phyloP scores from a whole-genome alignment of 768 basidiomycete genomes.

The Rhizopogon vesiculosus region DNA sequence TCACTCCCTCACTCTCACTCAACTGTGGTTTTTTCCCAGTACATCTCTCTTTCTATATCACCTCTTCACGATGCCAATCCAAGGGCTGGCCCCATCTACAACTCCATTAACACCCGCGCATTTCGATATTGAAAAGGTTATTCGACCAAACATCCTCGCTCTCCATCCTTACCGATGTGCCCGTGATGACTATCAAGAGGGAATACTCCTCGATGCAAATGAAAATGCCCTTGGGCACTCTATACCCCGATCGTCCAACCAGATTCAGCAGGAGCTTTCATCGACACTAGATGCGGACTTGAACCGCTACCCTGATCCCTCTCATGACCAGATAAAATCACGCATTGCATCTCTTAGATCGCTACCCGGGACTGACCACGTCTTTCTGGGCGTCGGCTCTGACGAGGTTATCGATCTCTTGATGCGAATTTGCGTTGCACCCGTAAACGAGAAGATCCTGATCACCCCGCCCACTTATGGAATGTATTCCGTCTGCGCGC shows the following conservation, averaged over 20 bases:
- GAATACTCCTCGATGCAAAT: conserved; percentile 94
- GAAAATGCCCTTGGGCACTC: conserved; percentile 94
- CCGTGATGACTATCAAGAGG: conserved; percentile 88
- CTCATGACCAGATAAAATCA: conserved; percentile 72
- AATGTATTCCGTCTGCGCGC: conserved; percentile 94
- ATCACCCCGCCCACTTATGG: conserved; percentile 96
- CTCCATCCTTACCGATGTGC: conserved; percentile 94
- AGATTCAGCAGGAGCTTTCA: conserved; percentile 30
- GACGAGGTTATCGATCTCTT: conserved; percentile 96
- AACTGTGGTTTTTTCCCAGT: neutral
- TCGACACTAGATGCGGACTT: conserved; percentile 47
- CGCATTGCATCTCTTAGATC: conserved; percentile 71
- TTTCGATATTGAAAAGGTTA: conserved; percentile 78
- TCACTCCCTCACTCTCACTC: neutral
- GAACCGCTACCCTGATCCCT: conserved; percentile 93
- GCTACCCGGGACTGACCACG: conserved; percentile 56
- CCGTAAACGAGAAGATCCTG: conserved; percentile 76
- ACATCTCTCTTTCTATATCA: neutral
- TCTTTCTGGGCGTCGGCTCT: conserved; percentile 94
- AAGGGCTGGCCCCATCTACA: conserved; percentile 46
- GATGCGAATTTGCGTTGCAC: conserved; percentile 84
- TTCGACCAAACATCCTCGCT: conserved; percentile 91
- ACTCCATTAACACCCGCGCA: conserved; percentile 59
- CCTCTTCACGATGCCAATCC: conserved; percentile 53
- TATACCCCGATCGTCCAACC: conserved; percentile 39